These are phyloP conservation scores for Kodamaea restingae DNA, from an alignment of 805 yeast genomes.

Conservation along the genomic window DNA sequence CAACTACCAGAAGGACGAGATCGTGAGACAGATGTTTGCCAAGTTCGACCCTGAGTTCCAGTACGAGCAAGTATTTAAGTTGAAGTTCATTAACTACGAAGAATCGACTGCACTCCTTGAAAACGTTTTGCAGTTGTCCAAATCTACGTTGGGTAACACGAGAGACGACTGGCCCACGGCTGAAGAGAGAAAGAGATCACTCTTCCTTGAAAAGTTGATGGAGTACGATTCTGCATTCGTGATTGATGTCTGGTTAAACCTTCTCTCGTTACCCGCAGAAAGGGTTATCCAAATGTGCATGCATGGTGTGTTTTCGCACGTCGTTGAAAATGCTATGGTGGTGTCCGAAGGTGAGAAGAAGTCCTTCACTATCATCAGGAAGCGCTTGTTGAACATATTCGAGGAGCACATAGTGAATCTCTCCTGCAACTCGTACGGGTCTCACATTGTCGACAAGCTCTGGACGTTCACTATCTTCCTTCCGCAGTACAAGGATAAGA, in stretches of 20 bases:
- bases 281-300: slow-evolving; percentile 68
- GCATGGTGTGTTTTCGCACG: slow-evolving; percentile 90
- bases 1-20: slow-evolving; percentile 56
- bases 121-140: slow-evolving; percentile 57
- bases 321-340: slow-evolving; percentile 59
- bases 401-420: slow-evolving; percentile 52
- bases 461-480: slow-evolving; percentile 77
- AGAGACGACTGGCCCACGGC: slow-evolving; percentile 91
- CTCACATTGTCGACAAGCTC: slow-evolving; percentile 80
- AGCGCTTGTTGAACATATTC: slow-evolving; percentile 64
- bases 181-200: slow-evolving; percentile 75
- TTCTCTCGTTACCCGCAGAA: slow-evolving; percentile 57
- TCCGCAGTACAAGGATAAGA: slow-evolving; percentile 80
- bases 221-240: slow-evolving; percentile 62
- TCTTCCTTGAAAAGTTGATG: slow-evolving; percentile 70
- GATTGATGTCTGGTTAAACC: slow-evolving; percentile 53
- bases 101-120: slow-evolving; percentile 54
- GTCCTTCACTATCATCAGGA: slow-evolving; percentile 52
- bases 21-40: slow-evolving; percentile 44
- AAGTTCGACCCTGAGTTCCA: slow-evolving; percentile 35
- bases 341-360: slow-evolving; percentile 43
- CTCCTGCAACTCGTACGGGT: slow-evolving; percentile 83
- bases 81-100: slow-evolving; percentile 23
- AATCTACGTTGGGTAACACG: slow-evolving; percentile 76
- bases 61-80: slow-evolving; percentile 9